A percentile compares a stretch with the other conserved stretches of the same genome.
These are phyloP conservation scores for Penicillium sclerotigenum DNA, from an alignment of 2,329 filamentous ascomycete species.

Conservation along the genomic window DNA sequence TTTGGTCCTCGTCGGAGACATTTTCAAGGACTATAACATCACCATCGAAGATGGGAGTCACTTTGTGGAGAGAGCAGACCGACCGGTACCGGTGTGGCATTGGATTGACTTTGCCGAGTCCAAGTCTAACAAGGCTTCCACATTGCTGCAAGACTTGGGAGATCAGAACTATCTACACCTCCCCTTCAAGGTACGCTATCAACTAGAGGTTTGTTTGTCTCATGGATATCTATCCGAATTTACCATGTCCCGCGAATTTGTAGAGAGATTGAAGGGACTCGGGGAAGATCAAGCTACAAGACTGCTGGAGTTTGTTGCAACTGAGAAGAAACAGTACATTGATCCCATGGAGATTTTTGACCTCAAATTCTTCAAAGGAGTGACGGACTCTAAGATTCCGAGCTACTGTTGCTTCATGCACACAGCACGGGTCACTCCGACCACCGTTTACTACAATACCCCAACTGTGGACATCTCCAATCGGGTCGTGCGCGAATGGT, in stretches of 20 bases:
- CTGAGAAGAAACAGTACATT: slow-evolving; percentile 59
- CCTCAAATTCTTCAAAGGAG: slow-evolving; percentile 43
- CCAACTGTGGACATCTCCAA: slow-evolving; percentile 85
- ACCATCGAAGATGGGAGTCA: slow-evolving; percentile 43
- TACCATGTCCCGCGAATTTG: slow-evolving; percentile 65
- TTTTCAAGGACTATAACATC: slow-evolving; percentile 72
- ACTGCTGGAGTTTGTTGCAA: slow-evolving; percentile 71
- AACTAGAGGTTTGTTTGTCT: slow-evolving; percentile 91
- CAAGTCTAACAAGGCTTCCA: slow-evolving; percentile 25
- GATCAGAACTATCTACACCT: slow-evolving; percentile 45
- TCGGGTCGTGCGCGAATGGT: slow-evolving; percentile 73
- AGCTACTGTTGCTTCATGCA: slow-evolving; percentile 71
- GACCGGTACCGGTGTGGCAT: slow-evolving; percentile 34
- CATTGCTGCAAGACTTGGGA: slow-evolving; percentile 35
- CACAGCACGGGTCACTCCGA: slow-evolving; percentile 78
- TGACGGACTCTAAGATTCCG: slow-evolving; percentile 56
- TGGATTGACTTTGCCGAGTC: slow-evolving; percentile 39
- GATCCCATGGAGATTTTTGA: slow-evolving; percentile 73
- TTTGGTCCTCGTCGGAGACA: slow-evolving; percentile 49
- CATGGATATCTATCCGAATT: slow-evolving; percentile 73
- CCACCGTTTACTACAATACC: slow-evolving; percentile 72
- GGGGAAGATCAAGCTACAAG: slow-evolving; percentile 56
- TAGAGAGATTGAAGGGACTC: slow-evolving; percentile 57
- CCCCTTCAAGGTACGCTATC: slow-evolving; percentile 74
- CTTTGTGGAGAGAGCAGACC: slow-evolving; percentile 39